Base-by-base conservation (phyloP, 495 filamentous ascomycete species). In the Chaetomidium leptoderma region DNA sequence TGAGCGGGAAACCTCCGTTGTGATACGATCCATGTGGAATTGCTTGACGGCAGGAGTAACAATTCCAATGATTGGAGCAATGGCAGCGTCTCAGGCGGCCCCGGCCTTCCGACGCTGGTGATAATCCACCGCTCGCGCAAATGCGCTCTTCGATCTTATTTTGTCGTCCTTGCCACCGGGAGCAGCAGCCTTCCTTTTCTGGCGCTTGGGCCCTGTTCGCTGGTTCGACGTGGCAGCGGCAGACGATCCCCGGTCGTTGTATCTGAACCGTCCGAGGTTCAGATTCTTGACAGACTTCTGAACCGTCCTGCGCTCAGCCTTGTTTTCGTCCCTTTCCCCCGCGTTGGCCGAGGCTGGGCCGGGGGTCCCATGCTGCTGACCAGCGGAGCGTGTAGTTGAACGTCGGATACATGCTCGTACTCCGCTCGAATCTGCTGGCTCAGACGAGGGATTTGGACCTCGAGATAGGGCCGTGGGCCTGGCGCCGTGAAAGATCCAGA, bases 101-200 rank as follows among this genome's bases (percentile, higher is more conserved):
- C 43, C 43, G 7, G n/a, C 48, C 4, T 23, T 17, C 24, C n/a
- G 51, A 0, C 51, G 36, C 51, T 33, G 51, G 11, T 43, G 26
- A 11, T 54, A 39, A 11, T 21, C 52, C 10, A 33, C 52, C 16
- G 45, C 55, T 6, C 55, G 13, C 26, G 46, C 45, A 40, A 57
- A 57, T 4, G 27, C 16, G 26, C 55, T 58, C 39, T 37, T 51
- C 17, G 14, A 16, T 43, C 47, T 8, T 1, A 50, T 3, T 17
- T 13, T 35, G 13, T 51, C 35, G 1, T 52, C 47, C 29, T 24
- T 51, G 13, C 9, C 33, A 19, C 11, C 27, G 14, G 21, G 47
- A 10, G 26, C 27, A 43, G n/a, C 24, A 4, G 14, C 9, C 27
- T 3, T 42, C 24, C 10, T 27, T n/a, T 2, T 3, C 2, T 29